Evolutionary conservation across 2,329 filamentous ascomycete species (phyloP).

Genomic region (Colletotrichum cereale): DNA sequence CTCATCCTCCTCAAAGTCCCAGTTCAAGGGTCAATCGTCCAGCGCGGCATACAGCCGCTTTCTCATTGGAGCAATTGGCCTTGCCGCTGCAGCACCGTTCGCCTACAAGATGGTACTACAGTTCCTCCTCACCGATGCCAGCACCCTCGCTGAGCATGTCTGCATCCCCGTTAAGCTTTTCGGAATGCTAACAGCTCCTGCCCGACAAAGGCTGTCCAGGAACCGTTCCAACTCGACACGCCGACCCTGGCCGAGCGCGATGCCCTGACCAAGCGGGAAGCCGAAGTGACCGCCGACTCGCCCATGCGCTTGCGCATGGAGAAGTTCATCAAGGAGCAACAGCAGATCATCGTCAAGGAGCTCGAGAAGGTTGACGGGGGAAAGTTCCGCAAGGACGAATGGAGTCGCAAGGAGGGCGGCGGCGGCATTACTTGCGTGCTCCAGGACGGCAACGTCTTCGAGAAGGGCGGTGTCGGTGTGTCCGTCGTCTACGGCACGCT

Average conservation of each 20-base stretch:
- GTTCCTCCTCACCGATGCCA: constrained; percentile 25
- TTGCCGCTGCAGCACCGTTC: constrained; percentile 65
- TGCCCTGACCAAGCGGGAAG: constrained; percentile 82
- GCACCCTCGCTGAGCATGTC: constrained; percentile 17
- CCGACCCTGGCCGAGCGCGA: constrained; percentile 88
- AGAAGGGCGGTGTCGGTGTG: constrained; percentile 96
- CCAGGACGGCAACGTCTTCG: constrained; percentile 96
- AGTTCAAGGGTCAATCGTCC: constrained; percentile 33
- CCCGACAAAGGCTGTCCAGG: constrained; percentile 54
- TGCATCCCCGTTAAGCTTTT: constrained; percentile 27
- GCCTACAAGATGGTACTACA: constrained; percentile 70
- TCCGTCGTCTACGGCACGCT: constrained; percentile 94
- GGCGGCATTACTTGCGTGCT: constrained; percentile 95
- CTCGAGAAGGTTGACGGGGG: constrained; percentile 87
- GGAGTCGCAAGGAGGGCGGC: constrained; percentile 88
- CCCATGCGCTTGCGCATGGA: constrained; percentile 99
- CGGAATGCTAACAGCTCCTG: constrained; percentile 28
- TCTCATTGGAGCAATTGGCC: constrained; percentile 53
- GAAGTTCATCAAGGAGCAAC: constrained; percentile 92
- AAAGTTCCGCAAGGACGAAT: constrained; percentile 86
- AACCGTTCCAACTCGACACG: constrained; percentile 65
- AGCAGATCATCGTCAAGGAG: constrained; percentile 86
- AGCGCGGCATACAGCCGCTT: constrained; percentile 28
- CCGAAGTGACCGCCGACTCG: constrained; percentile 79
- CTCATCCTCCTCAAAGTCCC: constrained; percentile 37